Base-by-base conservation (phyloP, 2,329 filamentous ascomycete genomes). In the Stylonectria norvegica region DNA sequence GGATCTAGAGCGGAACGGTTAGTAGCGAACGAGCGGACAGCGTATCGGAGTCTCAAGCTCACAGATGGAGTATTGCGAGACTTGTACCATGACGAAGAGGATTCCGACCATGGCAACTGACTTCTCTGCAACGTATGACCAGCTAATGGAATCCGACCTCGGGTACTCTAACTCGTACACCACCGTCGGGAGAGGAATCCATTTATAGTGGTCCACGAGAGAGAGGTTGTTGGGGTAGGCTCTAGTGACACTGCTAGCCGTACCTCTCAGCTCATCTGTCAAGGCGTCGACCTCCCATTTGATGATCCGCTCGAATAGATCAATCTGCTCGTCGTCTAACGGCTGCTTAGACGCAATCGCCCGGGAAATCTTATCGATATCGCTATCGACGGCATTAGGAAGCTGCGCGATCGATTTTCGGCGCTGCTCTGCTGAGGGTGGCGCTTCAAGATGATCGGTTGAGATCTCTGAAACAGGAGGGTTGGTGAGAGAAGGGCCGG, bases 111-210 rank as follows among this genome's bases (percentile, higher is more conserved):
- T 83, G 2, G 86, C 86, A 1, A 73, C 70, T 2, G 73, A 66
- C 61, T 90, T 90, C 61, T 90, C 86, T 5, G 75, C 72, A 4
- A 88, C 83, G 55, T 90, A 90, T 49, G 68, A 71, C 85, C 85
- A 89, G 62, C 85, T 81, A 49, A 87, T 84, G 4, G 62, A 69
- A 14, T 86, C 77, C 5, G 72, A 71, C 30, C 84, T 76, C 2
- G 86, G 86, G 55, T 90, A 90, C 53, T 86, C 81, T 31, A 86
- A 73, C 59, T 91, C 86, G 60, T 90, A 91, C 11, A 89, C 83
- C 4, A 89, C 67, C 0, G 86, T 90, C 4, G 86, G 86, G 8
- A 90, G 70, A 30, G 81, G 76, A 35, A 86, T 81, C 71, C 84
- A 91, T 57, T 87, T 83, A 56, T 80, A 78, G 50, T 85, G 81